Percentiles rank a stretch among this genome's conserved stretches.
phyloP scores from a whole-genome alignment of 768 basidiomycete species.

The Mycena filopes region DNA sequence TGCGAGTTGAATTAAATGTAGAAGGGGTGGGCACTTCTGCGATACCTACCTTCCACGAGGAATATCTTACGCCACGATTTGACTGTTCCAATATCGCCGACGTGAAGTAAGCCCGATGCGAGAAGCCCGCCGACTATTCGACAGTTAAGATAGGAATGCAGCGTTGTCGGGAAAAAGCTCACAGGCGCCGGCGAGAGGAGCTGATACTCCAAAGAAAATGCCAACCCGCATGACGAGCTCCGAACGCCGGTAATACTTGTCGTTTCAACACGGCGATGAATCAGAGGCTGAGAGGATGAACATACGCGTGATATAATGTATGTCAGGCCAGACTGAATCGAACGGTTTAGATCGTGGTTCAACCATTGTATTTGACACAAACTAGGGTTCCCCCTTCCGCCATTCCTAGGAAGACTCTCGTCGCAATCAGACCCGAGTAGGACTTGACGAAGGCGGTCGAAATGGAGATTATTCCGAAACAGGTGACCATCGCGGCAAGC shows the following conservation, averaged over 20 bases:
- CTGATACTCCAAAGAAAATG: slow-evolving; percentile 47
- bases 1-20: slow-evolving; percentile 11
- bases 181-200: slow-evolving; percentile 50
- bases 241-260: slow-evolving; percentile 47
- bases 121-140: slow-evolving; percentile 50
- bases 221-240: slow-evolving; percentile 50
- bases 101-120: slow-evolving; percentile 47
- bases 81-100: slow-evolving; percentile 43
- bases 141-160: background rate
- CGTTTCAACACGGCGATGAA: background rate
- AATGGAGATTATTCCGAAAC: slow-evolving; percentile 51
- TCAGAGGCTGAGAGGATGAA: slow-evolving; percentile 6
- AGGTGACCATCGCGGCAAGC: slow-evolving; percentile 49
- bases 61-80: slow-evolving; percentile 55
- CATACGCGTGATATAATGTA: slow-evolving; percentile 52
- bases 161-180: slow-evolving; percentile 24
- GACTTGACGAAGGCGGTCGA: slow-evolving; percentile 52
- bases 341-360: slow-evolving; percentile 11
- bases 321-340: slow-evolving; percentile 48
- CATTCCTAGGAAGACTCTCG: slow-evolving; percentile 52
- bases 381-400: slow-evolving; percentile 57
- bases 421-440: slow-evolving; percentile 47
- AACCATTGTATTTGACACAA: too few species aligned
- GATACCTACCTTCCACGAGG: slow-evolving; percentile 49
- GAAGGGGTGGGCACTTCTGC: background rate